Base-by-base conservation (phyloP, 306 rosid genomes). In the Lablab purpureus region DNA sequence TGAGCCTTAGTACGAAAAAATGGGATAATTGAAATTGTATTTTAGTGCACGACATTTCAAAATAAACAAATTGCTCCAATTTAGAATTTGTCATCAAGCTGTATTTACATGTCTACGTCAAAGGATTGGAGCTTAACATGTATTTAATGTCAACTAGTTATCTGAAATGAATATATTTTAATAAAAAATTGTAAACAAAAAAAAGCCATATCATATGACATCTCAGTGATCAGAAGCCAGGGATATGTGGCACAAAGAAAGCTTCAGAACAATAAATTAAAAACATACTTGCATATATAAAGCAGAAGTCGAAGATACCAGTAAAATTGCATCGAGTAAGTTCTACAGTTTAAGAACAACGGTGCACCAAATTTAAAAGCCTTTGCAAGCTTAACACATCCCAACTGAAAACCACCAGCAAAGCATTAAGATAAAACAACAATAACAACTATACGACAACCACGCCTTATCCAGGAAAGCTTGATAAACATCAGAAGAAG, bases 261-360 rank as follows among this genome's bases (percentile, higher is more conserved):
- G 68, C 28, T 68, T 78, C 36, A 8, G 12, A 74, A 28, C 9
- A 52, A 78, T 40, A 3, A n/a, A n/a, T n/a, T 34, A 15, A n/a
- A 6, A 37, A 78, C 18, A 6, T 52, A 28, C 30, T 52, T 15
- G 46, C 58, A 40, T 34, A 78, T 59, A 56, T 18, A 3, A 45
- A 12, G 34, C 47, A 76, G 50, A 37, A 63, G 56, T 64, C 49
- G 54, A 34, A 75, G 60, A 40, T 28, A 36, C 3, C 30, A 27
- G 9, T 52, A 73, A 54, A 59, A 41, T 68, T 77, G 54, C 73
- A 50, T 40, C 15, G 56, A 10, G 9, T 13, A 51, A 66, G 41
- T n/a, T 25, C 12, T n/a, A 67, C 27, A 67, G 37, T 22, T 76
- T 34, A 36, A 41, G 51, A 34, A 45, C 25, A 56, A 47, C 23